Evolutionary conservation across 345 rosid species (phyloP), one percentile per base, ranked within the genome.

Genomic region (Citrus maxima): DNA sequence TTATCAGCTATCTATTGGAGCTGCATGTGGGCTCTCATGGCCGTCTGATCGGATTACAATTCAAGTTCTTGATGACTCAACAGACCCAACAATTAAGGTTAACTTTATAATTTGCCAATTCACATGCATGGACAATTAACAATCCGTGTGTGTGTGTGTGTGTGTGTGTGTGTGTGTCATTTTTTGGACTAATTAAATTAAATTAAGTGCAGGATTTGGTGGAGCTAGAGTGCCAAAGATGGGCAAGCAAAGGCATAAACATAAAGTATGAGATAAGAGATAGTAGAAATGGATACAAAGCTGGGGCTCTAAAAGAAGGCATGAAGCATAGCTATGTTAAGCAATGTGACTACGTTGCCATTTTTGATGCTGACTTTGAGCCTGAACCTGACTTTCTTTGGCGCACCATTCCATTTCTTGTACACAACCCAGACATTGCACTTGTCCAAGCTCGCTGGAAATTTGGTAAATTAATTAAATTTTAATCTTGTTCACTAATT

Each of bases 391-490:
- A 94, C 66, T 94, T 87, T 76, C 93, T 94, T 18, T 77, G 90
- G 88, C 91, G 95, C 12, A 84, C 94, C 76, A 77, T 94, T 58
- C 98, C 98, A 4, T 94, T 88, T 69, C 90, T 94, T 2, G 81
- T 80, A 6, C 87, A 90, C 38, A 95, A 93, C 87, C 87, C 93
- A 0, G 84, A 93, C 62, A 73, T 95, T 32, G 98, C 84, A 75
- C 92, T 95, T 62, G 97, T 93, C 37, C 98, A 95, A 73, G 88
- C 98, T 30, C 98, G 98, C 2, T 95, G 98, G 98, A 90, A 87
- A 86, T 95, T 92, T 56, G 97, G 98, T 95, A 87, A 61, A 46
- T 46, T 46, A 46, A 46, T 46, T 46, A 46, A 46, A 46, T 46
- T 12, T 46, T 13, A 46, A 46, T 46, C 51, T 46, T 76, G 69